Conservation (phyloP, 2,329 filamentous ascomycete species). For the Colletotrichum sidae region DNA sequence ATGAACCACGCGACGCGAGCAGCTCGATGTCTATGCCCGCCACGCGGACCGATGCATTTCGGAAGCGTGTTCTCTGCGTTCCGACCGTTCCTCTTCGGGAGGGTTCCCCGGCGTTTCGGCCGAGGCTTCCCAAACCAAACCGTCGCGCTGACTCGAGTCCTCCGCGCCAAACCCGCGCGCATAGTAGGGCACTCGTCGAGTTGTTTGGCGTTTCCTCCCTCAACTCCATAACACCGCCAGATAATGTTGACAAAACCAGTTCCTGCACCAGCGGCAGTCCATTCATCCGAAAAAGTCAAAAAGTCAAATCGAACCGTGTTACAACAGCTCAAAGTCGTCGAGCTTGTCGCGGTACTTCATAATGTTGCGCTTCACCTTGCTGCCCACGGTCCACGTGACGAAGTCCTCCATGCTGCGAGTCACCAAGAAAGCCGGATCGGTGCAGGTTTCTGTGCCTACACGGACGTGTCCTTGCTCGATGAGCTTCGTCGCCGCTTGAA, state of each 20-base stretch:
- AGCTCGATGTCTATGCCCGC: background rate
- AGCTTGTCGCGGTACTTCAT: slow-evolving; percentile 94
- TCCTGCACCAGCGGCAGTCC: slow-evolving; percentile 23
- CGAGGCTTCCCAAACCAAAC: background rate
- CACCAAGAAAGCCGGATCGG: slow-evolving; percentile 89
- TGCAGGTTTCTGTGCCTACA: slow-evolving; percentile 90
- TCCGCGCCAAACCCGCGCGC: background rate
- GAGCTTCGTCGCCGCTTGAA: slow-evolving; percentile 85
- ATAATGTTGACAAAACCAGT: slow-evolving; percentile 19
- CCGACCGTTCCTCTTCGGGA: background rate
- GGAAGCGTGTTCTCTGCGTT: background rate
- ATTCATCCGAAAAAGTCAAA: slow-evolving; percentile 33
- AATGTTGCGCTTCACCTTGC: slow-evolving; percentile 97
- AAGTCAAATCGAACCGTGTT: slow-evolving; percentile 44
- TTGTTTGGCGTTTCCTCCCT: slow-evolving; percentile 15
- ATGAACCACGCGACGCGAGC: background rate
- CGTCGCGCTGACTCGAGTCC: slow-evolving; percentile 19
- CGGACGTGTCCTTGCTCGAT: slow-evolving; percentile 95
- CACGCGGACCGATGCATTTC: background rate
- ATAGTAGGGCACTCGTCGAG: background rate
- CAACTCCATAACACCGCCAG: slow-evolving; percentile 33
- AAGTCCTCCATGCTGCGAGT: slow-evolving; percentile 94
- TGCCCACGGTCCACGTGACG: slow-evolving; percentile 94
- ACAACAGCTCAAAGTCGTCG: slow-evolving; percentile 94
- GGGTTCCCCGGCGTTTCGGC: slow-evolving; percentile 4